Base-by-base conservation (phyloP, 331 rosid species). In the Prunus yedoensis region DNA sequence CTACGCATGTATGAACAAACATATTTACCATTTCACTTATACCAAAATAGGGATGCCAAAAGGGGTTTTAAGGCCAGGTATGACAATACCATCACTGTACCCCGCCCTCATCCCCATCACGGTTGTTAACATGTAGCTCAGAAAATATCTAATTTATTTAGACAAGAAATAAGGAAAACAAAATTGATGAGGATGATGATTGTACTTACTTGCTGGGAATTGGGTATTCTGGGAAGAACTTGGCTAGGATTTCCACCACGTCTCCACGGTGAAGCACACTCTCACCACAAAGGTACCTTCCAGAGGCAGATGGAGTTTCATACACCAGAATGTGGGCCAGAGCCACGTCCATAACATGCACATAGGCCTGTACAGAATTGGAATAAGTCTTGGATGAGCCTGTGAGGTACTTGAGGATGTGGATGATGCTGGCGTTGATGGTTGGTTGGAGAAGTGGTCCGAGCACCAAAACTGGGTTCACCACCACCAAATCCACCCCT, bases 361-460 rank as follows among this genome's bases (percentile, higher is more conserved):
- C 97, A 30, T 94, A 94, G 68, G 92, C 88, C 72, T 92, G 97
- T 59, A 93, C 88, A 0, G 99, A 91, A 78, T 94, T 94, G 23
- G 83, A 97, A 50, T 89, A 94, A 1, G 97, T 92, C 83, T 92
- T 90, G 0, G 96, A 89, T 0, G 97, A 86, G 61, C 99, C 99
- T 14, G 87, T 94, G 8, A 92, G 81, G 75, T 94, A 94, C 70
- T 94, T 94, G 27, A 90, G 87, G 11, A 94, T 74, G 73, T 94
- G 99, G 74, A 90, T 66, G 20, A 79, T 92, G 86, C 97, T 94
- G 0, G 96, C 97, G 65, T 94, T 94, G 15, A 92, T 50, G 9
- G 90, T 86, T 1, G 95, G 53, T 79, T 94, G 99, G 3, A 94
- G 80, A 59, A 92, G 80, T 47, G 95, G 92, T 64, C 97, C 99